Evolutionary conservation across 352 stramenopile species (phyloP).

Genomic region (Phytopythium boreale): DNA sequence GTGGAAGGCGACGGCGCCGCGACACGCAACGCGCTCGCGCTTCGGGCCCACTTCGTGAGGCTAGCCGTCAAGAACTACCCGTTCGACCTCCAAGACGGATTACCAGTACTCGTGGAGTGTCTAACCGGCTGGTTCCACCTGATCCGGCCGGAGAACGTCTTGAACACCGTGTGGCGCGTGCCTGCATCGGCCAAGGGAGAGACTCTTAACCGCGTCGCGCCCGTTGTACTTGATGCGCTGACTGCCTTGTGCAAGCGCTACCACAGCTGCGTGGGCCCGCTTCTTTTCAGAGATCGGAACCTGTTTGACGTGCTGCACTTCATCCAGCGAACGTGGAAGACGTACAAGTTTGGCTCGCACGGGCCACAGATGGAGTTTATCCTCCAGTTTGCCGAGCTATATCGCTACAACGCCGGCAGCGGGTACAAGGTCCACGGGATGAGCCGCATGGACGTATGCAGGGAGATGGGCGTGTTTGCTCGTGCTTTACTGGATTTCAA

Average conservation of each 20-base stretch:
- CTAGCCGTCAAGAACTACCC: constrained; percentile 51
- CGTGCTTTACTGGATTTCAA: constrained; percentile 36
- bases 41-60: constrained; percentile 35
- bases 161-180: constrained; percentile 6
- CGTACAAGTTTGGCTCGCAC: constrained; percentile 27
- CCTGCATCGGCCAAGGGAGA: constrained; percentile 1
- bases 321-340: constrained; percentile 59
- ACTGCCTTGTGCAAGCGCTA: constrained; percentile 44
- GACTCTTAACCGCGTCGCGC: constrained; percentile 17
- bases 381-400: constrained; percentile 52
- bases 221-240: constrained; percentile 46
- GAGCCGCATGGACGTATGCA: constrained; percentile 26
- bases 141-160: constrained; percentile 21
- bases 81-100: constrained; percentile 52
- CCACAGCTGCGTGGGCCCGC: constrained; percentile 37
- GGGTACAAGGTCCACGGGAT: constrained; percentile 32
- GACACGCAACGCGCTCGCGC: constrained; percentile 16
- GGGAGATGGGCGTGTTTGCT: constrained; percentile 40
- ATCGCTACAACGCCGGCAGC: constrained; percentile 39
- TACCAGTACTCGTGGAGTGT: constrained; percentile 40
- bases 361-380: constrained; percentile 52
- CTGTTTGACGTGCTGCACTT: constrained; percentile 48
- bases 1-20: constrained; percentile 13
- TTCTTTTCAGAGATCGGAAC: constrained; percentile 32
- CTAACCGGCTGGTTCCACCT: constrained; percentile 49